Percentiles rank a stretch among this genome's conserved stretches.
phyloP scores from a whole-genome alignment of 805 yeast species.

The Metschnikowia shivogae region DNA sequence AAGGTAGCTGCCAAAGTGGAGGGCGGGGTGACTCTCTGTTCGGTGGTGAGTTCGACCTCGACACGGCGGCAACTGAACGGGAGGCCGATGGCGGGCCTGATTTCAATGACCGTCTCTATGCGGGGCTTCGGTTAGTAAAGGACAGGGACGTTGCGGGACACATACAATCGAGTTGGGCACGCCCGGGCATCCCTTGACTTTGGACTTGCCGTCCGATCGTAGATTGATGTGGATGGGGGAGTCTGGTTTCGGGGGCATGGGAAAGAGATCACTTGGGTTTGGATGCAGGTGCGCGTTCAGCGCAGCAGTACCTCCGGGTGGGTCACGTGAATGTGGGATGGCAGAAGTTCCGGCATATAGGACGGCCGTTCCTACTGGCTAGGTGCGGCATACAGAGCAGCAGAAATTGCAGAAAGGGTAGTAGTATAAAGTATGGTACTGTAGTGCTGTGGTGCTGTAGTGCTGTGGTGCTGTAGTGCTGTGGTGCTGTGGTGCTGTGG shows the following conservation, averaged over 20 bases:
- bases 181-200: constrained; percentile 66
- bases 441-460: too few species aligned
- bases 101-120: constrained; percentile 51
- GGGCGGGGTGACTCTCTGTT: constrained; percentile 45
- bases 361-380: too few species aligned
- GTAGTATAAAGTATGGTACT: too few species aligned
- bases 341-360: too few species aligned
- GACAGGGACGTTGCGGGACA: constrained; percentile 1
- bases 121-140: constrained; percentile 42
- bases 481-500: too few species aligned
- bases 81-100: constrained; percentile 47
- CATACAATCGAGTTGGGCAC: constrained; percentile 48
- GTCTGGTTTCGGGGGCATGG: constrained; percentile 16
- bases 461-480: too few species aligned
- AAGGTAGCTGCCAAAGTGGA: constrained; percentile 32
- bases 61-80: constrained; percentile 48
- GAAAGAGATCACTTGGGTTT: not conserved
- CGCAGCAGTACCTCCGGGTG: too few species aligned
- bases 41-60: constrained; percentile 45
- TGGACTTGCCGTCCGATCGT: constrained; percentile 49
- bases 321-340: too few species aligned
- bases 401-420: too few species aligned
- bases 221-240: constrained; percentile 34
- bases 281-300: not conserved
- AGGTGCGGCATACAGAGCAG: too few species aligned